A percentile compares a stretch with the other conserved stretches of the same genome.
These are phyloP conservation scores for Tricholoma hemisulphureum DNA, from an alignment of 768 basidiomycete genomes.

Conservation along the genomic window DNA sequence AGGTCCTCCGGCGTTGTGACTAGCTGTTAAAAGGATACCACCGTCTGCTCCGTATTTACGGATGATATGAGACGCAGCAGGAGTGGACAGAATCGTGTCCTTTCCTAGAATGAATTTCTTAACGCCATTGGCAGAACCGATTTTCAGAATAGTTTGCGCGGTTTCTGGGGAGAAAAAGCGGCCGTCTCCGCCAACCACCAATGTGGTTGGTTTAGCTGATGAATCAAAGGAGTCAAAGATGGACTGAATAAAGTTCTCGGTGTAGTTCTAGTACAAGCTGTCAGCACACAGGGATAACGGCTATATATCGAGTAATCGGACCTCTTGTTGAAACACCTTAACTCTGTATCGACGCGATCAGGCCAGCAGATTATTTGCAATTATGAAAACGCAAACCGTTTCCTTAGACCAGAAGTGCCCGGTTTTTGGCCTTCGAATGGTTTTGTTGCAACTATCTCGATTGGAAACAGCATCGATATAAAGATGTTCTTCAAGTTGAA, in stretches of 20 bases:
- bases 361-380: conserved; percentile 9
- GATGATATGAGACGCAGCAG: conserved; percentile 95
- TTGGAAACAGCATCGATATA: conserved; percentile 41
- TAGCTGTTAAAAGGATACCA: conserved; percentile 94
- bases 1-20: conserved; percentile 99
- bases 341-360: conserved; percentile 55
- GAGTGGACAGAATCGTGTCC: conserved; percentile 91
- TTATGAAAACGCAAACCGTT: conserved; percentile 58
- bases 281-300: conserved; percentile 6
- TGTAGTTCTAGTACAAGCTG: conserved; percentile 74
- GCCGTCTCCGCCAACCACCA: conserved; percentile 97
- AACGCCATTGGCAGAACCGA: conserved; percentile 94
- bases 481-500: background rate
- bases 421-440: conserved; percentile 95
- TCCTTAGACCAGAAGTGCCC: conserved; percentile 95
- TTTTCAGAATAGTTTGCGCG: conserved; percentile 88
- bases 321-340: conserved; percentile 97
- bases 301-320: conserved; percentile 33
- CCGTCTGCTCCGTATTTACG: conserved; percentile 95
- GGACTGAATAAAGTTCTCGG: conserved; percentile 96
- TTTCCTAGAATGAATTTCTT: conserved; percentile 89
- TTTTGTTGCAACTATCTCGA: conserved; percentile 76
- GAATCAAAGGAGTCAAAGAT: conserved; percentile 89
- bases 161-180: conserved; percentile 86
- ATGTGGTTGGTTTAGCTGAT: conserved; percentile 57